Base-by-base conservation (phyloP, 331 rosid species). In the Dryas integrifolia region DNA sequence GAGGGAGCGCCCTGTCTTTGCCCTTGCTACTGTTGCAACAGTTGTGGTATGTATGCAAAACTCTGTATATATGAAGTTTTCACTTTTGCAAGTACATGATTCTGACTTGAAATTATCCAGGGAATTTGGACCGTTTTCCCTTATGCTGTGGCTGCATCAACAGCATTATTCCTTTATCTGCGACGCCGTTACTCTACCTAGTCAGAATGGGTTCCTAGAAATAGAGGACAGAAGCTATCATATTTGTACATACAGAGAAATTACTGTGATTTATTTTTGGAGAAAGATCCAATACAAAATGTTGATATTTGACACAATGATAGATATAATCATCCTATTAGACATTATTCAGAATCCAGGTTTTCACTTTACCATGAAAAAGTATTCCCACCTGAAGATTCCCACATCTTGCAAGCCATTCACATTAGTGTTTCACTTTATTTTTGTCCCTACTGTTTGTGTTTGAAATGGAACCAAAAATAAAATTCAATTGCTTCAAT, bases 121-220 rank as follows among this genome's bases (percentile, higher is more conserved):
- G 92, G 96, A 30, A 65, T 87, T 80, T 89, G 87, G 87, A 85
- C 96, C 43, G 16, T 80, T 65, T 87, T 85, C 40, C 89, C 86
- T 7, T 85, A 85, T 26, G 84, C 86, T 6, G 76, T 85, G 81
- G 96, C 90, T 72, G 84, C 87, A 70, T 62, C 75, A 65, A 85
- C 92, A 38, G 90, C 87, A 30, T 58, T 89, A 45, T 89, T 83
- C 81, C 85, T 89, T 76, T 84, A 65, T 59, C 53, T 85, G 49
- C 40, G 53, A 71, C 75, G 63, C 64, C 48, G 30, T 41, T 79
- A 74, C 85, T 78, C 78, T 40, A 69, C 84, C 45, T 82, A 74
- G 79, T 14, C 61, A 14, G 58, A 66, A 58, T 58, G 59, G 10
- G 5, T n/a, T 46, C 50, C 62, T 35, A 53, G 24, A 63, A 7